Evolutionary conservation across 495 filamentous ascomycete genomes (phyloP).

Genomic region (Hyphodiscus hymeniophilus): DNA sequence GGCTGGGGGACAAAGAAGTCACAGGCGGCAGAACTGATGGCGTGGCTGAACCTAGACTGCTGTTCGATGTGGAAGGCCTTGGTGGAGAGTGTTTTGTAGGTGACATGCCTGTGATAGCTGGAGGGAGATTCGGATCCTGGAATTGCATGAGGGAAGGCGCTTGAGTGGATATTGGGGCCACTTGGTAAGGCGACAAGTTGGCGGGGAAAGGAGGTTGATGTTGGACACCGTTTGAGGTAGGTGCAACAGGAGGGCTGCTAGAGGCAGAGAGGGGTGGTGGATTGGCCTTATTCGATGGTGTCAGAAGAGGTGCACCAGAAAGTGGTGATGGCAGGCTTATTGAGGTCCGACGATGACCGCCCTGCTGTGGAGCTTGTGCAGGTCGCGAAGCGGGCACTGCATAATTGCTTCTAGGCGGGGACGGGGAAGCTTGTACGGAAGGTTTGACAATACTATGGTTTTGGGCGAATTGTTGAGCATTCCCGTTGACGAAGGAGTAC

Average conservation of each 20-base stretch:
- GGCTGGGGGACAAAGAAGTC: slow-evolving; percentile 42
- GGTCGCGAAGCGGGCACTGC: not conserved
- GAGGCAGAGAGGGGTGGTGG: not conserved
- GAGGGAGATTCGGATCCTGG: slow-evolving; percentile 27
- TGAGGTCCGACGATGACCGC: slow-evolving; percentile 6
- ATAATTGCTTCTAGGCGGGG: not conserved
- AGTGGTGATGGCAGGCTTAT: slow-evolving; percentile 15
- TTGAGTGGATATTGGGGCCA: not conserved
- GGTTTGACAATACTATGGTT: not conserved
- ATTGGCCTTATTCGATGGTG: slow-evolving; percentile 9
- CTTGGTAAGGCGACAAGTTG: not conserved
- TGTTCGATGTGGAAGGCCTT: slow-evolving; percentile 17
- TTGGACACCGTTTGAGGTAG: slow-evolving; percentile 7
- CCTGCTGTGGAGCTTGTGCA: not conserved
- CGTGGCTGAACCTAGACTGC: slow-evolving; percentile 21
- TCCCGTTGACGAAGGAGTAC: slow-evolving; percentile 19
- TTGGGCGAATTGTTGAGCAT: not conserved
- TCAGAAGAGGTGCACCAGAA: slow-evolving; percentile 13
- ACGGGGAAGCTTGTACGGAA: slow-evolving; percentile 7
- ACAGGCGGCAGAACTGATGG: slow-evolving; percentile 42
- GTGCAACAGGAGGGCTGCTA: slow-evolving; percentile 8
- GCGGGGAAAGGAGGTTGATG: not conserved
- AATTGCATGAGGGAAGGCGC: not conserved
- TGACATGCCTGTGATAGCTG: slow-evolving; percentile 57
- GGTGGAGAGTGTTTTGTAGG: slow-evolving; percentile 64